Conservation (phyloP, 805 yeast species). For the Priceomyces fermenticarens region DNA sequence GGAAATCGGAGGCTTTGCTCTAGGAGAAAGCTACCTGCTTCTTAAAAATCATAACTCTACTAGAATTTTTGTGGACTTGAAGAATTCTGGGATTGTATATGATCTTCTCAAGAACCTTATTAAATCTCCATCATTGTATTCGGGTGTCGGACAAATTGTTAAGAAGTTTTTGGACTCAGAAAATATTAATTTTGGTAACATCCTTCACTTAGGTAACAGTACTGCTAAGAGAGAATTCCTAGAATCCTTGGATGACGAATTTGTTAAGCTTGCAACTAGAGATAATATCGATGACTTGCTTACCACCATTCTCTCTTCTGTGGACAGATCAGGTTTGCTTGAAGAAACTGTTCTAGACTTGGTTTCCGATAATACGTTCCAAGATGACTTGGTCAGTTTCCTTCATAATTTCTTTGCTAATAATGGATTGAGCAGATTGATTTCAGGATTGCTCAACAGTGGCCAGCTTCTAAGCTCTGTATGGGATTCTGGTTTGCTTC, state of each 20-base stretch:
- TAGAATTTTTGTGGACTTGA: constrained; percentile 25
- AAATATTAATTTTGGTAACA: constrained; percentile 10
- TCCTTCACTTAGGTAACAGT: background rate
- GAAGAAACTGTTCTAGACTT: constrained; percentile 20
- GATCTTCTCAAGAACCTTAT: constrained; percentile 20
- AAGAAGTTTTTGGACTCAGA: constrained; percentile 18
- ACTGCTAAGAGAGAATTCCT: background rate
- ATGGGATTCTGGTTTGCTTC: constrained; percentile 22
- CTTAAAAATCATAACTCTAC: constrained; percentile 20
- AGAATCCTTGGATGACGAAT: background rate
- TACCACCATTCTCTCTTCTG: constrained; percentile 24
- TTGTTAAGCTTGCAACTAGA: constrained; percentile 14
- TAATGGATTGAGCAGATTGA: background rate
- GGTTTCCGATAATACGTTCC: constrained; percentile 22
- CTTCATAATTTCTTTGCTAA: constrained; percentile 15
- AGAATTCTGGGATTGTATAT: constrained; percentile 27
- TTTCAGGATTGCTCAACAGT: background rate
- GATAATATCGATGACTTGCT: constrained; percentile 29
- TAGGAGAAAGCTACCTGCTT: constrained; percentile 13
- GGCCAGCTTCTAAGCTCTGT: constrained; percentile 18
- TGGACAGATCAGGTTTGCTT: constrained; percentile 25
- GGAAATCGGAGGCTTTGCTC: constrained; percentile 12
- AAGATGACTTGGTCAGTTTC: constrained; percentile 19
- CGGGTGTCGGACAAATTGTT: constrained; percentile 19
- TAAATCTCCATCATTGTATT: constrained; percentile 19